Evolutionary conservation across 441 rosid species (phyloP), one percentile per base, ranked within the genome.

Genomic region (Dalechampia spathulata): DNA sequence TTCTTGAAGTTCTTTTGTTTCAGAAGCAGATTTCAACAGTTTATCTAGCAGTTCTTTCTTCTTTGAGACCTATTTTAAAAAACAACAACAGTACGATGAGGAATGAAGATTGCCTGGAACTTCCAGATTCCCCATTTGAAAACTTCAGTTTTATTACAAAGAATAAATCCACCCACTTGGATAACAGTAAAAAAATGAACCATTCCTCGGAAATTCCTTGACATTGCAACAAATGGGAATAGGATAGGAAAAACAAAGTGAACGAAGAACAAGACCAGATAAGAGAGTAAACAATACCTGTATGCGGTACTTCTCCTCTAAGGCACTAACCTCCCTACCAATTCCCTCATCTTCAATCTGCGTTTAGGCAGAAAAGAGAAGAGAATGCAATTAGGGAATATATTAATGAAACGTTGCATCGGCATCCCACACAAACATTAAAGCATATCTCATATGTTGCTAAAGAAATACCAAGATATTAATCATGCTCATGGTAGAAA

Each of bases 331-430:
- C 45, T 83, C 86, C 41, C 70, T 75, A 59, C 45, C 60, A 49
- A 90, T 72, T 66, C 66, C 85, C 55, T 74, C 91, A 67, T 77
- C 83, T 65, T 81, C 97, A 64, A 65, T 55, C 64, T 71, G 76
- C 49, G 58, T 56, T 77, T 73, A 72, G 82, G 81, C 90, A 86
- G 80, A 49, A 67, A 47, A 63, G 67, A 66, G 19, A 68, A 60
- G 48, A 63, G 72, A 41, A 49, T 49, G 16, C 58, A 63, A 68
- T 64, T 28, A 62, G 54, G 55, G 37, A 55, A 53, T 30, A 59
- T 2, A 32, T 45, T 27, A 19, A 57, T 21, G 22, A 10, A n/a
- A 47, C 49, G 61, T 25, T 22, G 32, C 51, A 65, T 46, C 48
- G 36, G 41, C 49, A 56, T 21, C 41, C 14, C 25, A 51, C 30